Percentiles rank a stretch among this genome's conserved stretches.
These are phyloP conservation scores for Backusella parvicylindrica DNA, from an alignment of 192 early-diverging fungal genomes.

Conservation along the genomic window DNA sequence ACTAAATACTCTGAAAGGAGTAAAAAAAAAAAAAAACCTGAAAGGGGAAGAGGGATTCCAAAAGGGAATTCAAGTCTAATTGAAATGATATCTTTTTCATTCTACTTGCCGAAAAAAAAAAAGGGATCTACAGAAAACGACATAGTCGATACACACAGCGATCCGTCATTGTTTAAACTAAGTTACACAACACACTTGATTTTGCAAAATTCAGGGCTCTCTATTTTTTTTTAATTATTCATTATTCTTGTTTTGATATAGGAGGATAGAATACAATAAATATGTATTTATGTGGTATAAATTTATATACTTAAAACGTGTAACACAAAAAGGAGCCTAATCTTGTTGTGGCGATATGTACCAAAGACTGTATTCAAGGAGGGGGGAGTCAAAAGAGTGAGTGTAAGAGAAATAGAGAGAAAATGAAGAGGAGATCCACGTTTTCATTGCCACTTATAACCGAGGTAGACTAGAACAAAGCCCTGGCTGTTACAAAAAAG, in stretches of 20 bases:
- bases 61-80: not conserved
- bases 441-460: slow-evolving; percentile 2
- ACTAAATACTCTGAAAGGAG: not conserved
- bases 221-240: not conserved
- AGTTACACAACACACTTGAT: not conserved
- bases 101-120: not conserved
- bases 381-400: no score
- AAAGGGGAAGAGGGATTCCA: not conserved
- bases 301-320: not conserved
- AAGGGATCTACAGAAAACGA: not conserved
- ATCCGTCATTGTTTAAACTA: slow-evolving; percentile 2
- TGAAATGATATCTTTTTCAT: not conserved
- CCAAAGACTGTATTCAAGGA: not conserved
- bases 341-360: not conserved
- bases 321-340: not conserved
- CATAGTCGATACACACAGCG: not conserved
- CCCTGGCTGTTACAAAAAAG: not conserved
- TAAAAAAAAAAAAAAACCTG: not conserved
- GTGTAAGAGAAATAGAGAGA: not conserved
- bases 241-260: not conserved
- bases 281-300: not conserved
- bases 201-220: not conserved
- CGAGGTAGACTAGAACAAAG: not conserved
- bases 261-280: not conserved
- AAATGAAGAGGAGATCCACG: not conserved